Conservation (phyloP, 768 basidiomycete species). For the Auricularia heimuer region DNA sequence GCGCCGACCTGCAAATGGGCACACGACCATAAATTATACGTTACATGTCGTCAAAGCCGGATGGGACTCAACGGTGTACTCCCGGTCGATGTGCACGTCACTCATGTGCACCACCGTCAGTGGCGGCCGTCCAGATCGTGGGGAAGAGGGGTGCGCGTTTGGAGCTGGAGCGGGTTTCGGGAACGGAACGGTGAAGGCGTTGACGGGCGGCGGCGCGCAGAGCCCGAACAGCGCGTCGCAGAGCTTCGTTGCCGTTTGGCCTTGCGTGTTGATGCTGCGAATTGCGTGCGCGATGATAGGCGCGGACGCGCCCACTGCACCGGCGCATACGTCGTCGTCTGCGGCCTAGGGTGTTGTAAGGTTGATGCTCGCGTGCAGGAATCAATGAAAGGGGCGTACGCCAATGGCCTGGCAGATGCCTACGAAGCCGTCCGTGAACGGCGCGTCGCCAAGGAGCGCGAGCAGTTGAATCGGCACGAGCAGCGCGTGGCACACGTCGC, state of each 20-base stretch:
- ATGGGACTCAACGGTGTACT: constrained; percentile 31
- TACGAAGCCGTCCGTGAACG: too few species aligned
- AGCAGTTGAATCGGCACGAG: constrained; percentile 36
- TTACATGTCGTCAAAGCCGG: too few species aligned
- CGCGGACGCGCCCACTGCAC: constrained; percentile 38
- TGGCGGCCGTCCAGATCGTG: constrained; percentile 30
- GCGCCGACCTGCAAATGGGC: constrained; percentile 31
- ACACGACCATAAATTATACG: not conserved
- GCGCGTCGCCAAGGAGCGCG: constrained; percentile 36
- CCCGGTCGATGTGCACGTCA: constrained; percentile 52
- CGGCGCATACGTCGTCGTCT: constrained; percentile 50
- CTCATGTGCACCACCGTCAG: constrained; percentile 53
- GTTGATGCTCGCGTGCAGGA: too few species aligned
- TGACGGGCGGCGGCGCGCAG: constrained; percentile 40
- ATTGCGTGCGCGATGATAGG: constrained; percentile 50
- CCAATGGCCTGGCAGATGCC: too few species aligned
- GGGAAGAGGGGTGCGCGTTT: constrained; percentile 23
- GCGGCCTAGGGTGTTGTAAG: constrained; percentile 27
- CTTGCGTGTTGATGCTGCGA: constrained; percentile 35
- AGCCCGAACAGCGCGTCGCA: constrained; percentile 47
- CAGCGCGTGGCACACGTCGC: constrained; percentile 41
- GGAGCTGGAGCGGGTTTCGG: constrained; percentile 22
- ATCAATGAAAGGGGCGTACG: too few species aligned
- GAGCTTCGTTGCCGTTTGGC: constrained; percentile 42
- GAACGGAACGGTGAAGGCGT: constrained; percentile 34